A percentile compares a stretch with the other conserved stretches of the same genome.
Conservation (phyloP, 2,329 filamentous ascomycete genomes). For the Ilyonectria robusta region DNA sequence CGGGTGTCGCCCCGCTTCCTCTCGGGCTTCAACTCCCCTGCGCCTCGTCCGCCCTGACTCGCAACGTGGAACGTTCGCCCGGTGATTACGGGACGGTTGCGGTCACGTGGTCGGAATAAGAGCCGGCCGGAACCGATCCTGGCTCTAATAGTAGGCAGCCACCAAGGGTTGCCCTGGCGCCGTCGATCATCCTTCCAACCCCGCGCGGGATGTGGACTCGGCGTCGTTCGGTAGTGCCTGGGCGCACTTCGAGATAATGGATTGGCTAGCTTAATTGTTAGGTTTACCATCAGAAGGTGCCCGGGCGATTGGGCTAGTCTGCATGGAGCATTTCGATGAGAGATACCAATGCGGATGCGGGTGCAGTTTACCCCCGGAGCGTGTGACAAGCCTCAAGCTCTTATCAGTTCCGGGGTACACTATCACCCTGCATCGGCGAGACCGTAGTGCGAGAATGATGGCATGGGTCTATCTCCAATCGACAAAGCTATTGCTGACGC, state of each 20-base stretch:
- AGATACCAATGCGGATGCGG: not conserved
- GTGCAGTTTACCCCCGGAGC: not conserved
- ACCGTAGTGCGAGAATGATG: constrained; percentile 1
- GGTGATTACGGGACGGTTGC: not conserved
- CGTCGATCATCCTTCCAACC: constrained; percentile 19
- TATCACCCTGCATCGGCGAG: constrained; percentile 27
- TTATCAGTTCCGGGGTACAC: constrained; percentile 22
- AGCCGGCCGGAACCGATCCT: not conserved
- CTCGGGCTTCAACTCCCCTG: not conserved
- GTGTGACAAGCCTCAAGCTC: constrained; percentile 4
- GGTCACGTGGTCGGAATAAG: not conserved
- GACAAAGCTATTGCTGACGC: not conserved
- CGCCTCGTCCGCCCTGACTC: not conserved
- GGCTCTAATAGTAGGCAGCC: not conserved
- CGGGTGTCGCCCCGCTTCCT: not conserved
- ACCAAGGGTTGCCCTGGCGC: constrained; percentile 2
- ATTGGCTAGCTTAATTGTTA: constrained; percentile 3
- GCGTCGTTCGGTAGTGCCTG: not conserved
- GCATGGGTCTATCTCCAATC: not conserved
- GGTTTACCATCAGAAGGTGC: not conserved
- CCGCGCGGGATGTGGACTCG: constrained; percentile 12
- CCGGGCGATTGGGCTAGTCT: constrained; percentile 11
- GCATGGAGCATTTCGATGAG: constrained; percentile 6
- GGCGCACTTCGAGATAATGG: not conserved
- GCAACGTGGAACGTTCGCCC: not conserved